Base-by-base conservation (phyloP, 164 flowering plant genomes). In the Magnolia kwangsiensis region DNA sequence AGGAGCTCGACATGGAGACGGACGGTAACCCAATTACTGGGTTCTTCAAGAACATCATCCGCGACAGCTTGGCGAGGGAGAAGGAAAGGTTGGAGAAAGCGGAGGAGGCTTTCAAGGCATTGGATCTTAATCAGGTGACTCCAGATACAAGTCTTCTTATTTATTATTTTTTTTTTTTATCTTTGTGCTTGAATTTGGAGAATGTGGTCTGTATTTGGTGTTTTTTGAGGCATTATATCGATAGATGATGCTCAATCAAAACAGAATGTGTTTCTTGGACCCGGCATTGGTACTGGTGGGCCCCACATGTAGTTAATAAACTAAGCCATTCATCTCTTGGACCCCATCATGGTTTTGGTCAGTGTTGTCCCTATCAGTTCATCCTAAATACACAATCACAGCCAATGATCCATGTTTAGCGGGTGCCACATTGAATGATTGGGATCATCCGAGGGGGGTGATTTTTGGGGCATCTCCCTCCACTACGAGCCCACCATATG, bases 41-140 rank as follows among this genome's bases (percentile, higher is more conserved):
- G 6, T 68, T 92, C 16, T 84, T 95, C 55, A 87, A 86, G 37
- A 84, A 73, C 71, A 16, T 89, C 55, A 84, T 76, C 67, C 87
- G 91, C 14, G 95, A 90, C 71, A 88, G 76, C 72, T 79, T 93
- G 88, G 68, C 86, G 0, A 89, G 81, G 78, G 96, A 93, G 85
- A 95, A 84, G 76, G 89, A 92, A 80, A 88, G 89, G 81, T 76
- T 95, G 81, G 98, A 95, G 88, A 83, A 85, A 79, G 98, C 88
- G 8, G 97, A 95, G 81, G 90, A 90, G 80, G 63, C 90, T 72
- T 95, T 95, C 77, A 91, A 88, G 79, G 97, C 98, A 71, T 91
- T 95, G 83, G 98, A 95, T 81, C 92, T 95, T 74, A 95, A 90
- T 81, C 91, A 92, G 93, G 98, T 91, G 23, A 74, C 10, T 55